Base-by-base conservation (phyloP, 441 rosid species). In the Theobroma grandiflorum region DNA sequence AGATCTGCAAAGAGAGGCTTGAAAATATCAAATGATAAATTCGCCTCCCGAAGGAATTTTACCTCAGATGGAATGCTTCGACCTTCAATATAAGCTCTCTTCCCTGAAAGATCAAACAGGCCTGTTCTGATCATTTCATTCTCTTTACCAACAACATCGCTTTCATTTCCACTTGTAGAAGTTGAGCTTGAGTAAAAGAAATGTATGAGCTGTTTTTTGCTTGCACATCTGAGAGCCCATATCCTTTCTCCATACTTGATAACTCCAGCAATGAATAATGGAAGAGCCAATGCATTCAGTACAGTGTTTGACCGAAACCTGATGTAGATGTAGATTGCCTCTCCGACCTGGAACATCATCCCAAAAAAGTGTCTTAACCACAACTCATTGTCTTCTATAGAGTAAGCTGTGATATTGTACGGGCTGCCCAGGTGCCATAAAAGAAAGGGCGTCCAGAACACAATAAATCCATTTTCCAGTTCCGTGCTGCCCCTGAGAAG, bases 361-460 rank as follows among this genome's bases (percentile, higher is more conserved):
- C 78, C 78, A 1, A 75, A 61, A 26, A 62, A 75, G 55, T 62
- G 91, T 61, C 95, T 79, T 6, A 78, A 33, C 95, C 95, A 92
- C 4, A 87, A 75, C 37, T 85, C 86, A 68, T 89, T 92, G 75
- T 90, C 95, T 78, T 88, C 87, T 1, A 90, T 77, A 11, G 95
- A 81, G 66, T 87, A 83, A 14, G 94, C 94, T 4, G 94, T 89
- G 7, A 92, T 88, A 4, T 92, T 86, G 79, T 83, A 88, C 0
- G 94, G 93, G 22, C 91, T 90, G 20, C 95, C 95, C 5, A 88
- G 94, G 77, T 92, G 95, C 18, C 91, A 65, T 47, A 92, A 65
- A 59, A 92, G 89, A 61, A 90, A 90, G 0, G 94, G 95, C 2
- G 89, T 87, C 95, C 95, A 91, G 47, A 91, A 78, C 7, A 89